A percentile compares a stretch with the other conserved stretches of the same genome.
Evolutionary conservation across 2,329 filamentous ascomycete genomes (phyloP).

Genomic region (Verticillium klebahnii): DNA sequence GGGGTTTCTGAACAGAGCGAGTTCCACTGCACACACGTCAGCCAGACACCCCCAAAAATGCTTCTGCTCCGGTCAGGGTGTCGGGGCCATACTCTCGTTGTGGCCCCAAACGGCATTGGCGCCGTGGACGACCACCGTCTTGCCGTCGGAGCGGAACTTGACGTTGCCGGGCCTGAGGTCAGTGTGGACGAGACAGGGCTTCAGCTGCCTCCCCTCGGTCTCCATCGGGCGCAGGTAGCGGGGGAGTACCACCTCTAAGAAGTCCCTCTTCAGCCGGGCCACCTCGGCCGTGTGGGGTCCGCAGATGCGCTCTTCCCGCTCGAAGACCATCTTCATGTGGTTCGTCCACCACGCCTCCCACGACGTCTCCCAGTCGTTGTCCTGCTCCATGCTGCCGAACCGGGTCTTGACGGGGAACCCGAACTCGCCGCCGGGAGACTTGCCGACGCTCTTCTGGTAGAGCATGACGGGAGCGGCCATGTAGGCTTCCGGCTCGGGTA

Average conservation of each 20-base stretch:
- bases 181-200: conserved; percentile 18
- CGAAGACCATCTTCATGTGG: conserved; percentile 15
- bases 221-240: conserved; percentile 17
- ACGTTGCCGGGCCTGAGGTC: conserved; percentile 21
- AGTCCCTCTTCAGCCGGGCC: conserved; percentile 9
- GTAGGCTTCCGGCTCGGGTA: conserved; percentile 14
- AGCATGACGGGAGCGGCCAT: conserved; percentile 14
- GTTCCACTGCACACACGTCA: background rate
- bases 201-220: conserved; percentile 15
- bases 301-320: conserved; percentile 11
- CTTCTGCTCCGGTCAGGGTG: background rate
- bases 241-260: conserved; percentile 18
- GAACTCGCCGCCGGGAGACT: conserved; percentile 26
- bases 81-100: conserved; percentile 15
- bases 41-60: background rate
- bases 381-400: conserved; percentile 28
- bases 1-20: background rate
- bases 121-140: conserved; percentile 15
- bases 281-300: conserved; percentile 11
- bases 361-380: conserved; percentile 27
- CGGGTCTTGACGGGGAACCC: conserved; percentile 30
- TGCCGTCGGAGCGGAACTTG: conserved; percentile 9
- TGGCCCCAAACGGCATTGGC: conserved; percentile 18
- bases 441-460: conserved; percentile 19
- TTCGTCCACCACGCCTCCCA: conserved; percentile 29